Base-by-base conservation (phyloP, 257 asterid species). In the Gentiana dahurica region DNA sequence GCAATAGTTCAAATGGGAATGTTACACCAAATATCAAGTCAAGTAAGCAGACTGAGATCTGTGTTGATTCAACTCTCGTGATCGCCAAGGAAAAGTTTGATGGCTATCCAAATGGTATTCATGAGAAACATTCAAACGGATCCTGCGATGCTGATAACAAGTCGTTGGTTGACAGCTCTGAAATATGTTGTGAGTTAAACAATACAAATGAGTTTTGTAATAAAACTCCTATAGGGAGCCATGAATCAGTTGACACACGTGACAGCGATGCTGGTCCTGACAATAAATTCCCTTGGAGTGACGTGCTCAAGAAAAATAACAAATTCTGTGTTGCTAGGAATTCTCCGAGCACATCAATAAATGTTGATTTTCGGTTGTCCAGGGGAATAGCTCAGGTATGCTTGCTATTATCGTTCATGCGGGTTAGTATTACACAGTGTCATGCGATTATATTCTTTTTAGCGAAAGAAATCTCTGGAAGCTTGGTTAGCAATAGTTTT, bases 381-480 rank as follows among this genome's bases (percentile, higher is more conserved):
- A 83, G 96, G 82, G 98, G 95, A 72, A 87, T 91, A 58, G 89
- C 95, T 45, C 94, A 88, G 95, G 98, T 91, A 73, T 56, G 41
- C 36, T 62, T 76, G 8, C 46, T 41, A 7, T 41, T 41, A 24
- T 41, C 46, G 46, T 10, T 24, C 24, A 24, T 24, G 24, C 24
- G 24, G 24, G 24, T 5, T 41, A 41, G 46, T 41, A 41, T 41
- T 41, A 10, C 9, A 5, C 46, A 41, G 46, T 0, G 46, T 41
- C 46, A 41, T 41, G 46, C 46, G 8, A 5, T 41, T 41, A 41
- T 10, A 7, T 41, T 41, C 9, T 41, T 4, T 4, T 41, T 41
- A 41, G 6, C 46, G 9, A 41, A 1, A 41, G 46, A 41, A 41
- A 24, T 24, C 46, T 41, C 9, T 6, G 6, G 46, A 41, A 41